Percentiles rank a stretch among this genome's conserved stretches.
phyloP scores from a whole-genome alignment of 345 rosid genomes.

The Noccaea caerulescens region DNA sequence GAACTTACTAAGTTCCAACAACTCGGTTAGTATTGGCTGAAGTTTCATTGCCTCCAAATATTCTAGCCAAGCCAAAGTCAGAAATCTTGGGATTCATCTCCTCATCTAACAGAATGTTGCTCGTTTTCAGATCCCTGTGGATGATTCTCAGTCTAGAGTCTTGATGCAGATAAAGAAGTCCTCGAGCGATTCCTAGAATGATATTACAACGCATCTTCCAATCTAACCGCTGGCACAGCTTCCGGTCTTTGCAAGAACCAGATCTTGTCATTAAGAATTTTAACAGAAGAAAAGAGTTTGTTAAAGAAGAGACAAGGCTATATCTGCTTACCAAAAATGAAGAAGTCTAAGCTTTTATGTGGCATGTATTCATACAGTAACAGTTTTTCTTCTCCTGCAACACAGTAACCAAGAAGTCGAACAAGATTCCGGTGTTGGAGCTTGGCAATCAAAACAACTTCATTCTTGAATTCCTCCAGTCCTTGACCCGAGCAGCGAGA shows the following conservation, averaged over 20 bases:
- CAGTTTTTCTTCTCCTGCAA: conserved; percentile 60
- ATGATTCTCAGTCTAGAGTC: conserved; percentile 76
- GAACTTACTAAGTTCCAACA: conserved; percentile 75
- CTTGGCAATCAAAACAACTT: conserved; percentile 63
- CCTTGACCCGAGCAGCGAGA: conserved; percentile 69
- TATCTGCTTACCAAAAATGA: conserved; percentile 56
- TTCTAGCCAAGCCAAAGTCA: conserved; percentile 78
- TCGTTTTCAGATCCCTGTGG: conserved; percentile 71
- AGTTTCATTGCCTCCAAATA: conserved; percentile 60
- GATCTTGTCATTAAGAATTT: conserved; percentile 10
- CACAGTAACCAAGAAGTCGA: conserved; percentile 67
- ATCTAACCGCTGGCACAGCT: conserved; percentile 42
- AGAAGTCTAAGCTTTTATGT: conserved; percentile 68
- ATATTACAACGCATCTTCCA: conserved; percentile 58
- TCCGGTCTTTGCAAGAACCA: conserved; percentile 47
- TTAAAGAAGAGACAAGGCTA: neutral
- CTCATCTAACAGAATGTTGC: conserved; percentile 65
- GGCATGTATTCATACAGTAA: conserved; percentile 69
- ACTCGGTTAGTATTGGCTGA: conserved; percentile 62
- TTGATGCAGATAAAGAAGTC: conserved; percentile 71
- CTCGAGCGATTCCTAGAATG: conserved; percentile 72
- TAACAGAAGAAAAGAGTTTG: neutral
- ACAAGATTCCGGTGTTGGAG: conserved; percentile 81
- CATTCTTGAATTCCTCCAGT: conserved; percentile 64
- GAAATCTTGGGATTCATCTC: conserved; percentile 80